A percentile compares a stretch with the other conserved stretches of the same genome.
phyloP scores from a whole-genome alignment of 2,329 filamentous ascomycete genomes.

The Scedosporium boydii region DNA sequence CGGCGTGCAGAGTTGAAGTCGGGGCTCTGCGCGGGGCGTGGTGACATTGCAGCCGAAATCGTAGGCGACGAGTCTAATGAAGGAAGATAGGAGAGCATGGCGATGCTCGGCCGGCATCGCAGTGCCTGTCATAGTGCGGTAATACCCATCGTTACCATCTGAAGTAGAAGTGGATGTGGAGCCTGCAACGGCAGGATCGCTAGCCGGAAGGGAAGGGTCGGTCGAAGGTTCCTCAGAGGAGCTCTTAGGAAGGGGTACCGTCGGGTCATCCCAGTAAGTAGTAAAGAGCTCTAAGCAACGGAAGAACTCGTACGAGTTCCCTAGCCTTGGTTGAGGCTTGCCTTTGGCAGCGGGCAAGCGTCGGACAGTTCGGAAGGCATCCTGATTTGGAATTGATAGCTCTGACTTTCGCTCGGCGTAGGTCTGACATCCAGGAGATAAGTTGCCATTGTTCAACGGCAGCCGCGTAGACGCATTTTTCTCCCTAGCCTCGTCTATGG shows the following conservation, averaged over 20 bases:
- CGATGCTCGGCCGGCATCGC: slow-evolving; percentile 50
- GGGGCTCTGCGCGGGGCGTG: slow-evolving; percentile 46
- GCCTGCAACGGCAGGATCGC: not conserved
- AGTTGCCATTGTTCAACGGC: slow-evolving; percentile 41
- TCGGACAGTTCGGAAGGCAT: slow-evolving; percentile 52
- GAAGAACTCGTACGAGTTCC: slow-evolving; percentile 58
- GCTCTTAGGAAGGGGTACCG: slow-evolving; percentile 22
- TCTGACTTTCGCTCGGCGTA: slow-evolving; percentile 51
- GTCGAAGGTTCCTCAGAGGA: slow-evolving; percentile 20
- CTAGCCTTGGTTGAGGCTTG: slow-evolving; percentile 43
- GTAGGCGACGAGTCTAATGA: slow-evolving; percentile 55
- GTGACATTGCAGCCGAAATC: slow-evolving; percentile 56
- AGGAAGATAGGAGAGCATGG: slow-evolving; percentile 46
- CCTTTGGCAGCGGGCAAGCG: slow-evolving; percentile 46
- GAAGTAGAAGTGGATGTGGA: slow-evolving; percentile 6
- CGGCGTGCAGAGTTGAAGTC: slow-evolving; percentile 42
- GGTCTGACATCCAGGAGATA: slow-evolving; percentile 46
- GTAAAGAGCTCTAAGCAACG: slow-evolving; percentile 51
- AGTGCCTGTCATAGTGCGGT: slow-evolving; percentile 40
- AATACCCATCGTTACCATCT: slow-evolving; percentile 14
- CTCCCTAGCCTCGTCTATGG: slow-evolving; percentile 37
- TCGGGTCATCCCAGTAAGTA: slow-evolving; percentile 53
- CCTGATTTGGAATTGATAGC: slow-evolving; percentile 44
- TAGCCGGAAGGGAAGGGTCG: not conserved
- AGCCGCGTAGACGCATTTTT: slow-evolving; percentile 37